Evolutionary conservation across 192 early-diverging fungal genomes (phyloP).

Genomic region (Umbelopsis sp.): DNA sequence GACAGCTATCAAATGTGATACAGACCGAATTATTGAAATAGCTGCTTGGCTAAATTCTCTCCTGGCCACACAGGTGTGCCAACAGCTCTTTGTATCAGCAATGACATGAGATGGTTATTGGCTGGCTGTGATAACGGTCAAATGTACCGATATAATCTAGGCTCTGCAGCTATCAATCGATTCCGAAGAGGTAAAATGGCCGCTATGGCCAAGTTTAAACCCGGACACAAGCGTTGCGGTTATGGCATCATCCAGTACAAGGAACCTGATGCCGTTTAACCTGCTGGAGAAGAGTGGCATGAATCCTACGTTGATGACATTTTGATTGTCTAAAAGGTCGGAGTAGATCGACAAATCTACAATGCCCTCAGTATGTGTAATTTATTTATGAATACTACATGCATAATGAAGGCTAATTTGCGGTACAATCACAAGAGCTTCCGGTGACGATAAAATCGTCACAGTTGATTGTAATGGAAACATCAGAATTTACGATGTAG

Average conservation of each 20-base stretch:
- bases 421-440: conserved; percentile 38
- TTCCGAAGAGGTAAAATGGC: neutral
- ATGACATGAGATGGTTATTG: conserved; percentile 9
- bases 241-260: conserved; percentile 13
- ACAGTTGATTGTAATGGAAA: conserved; percentile 32
- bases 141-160: conserved; percentile 16
- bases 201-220: conserved; percentile 16
- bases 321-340: conserved; percentile 24
- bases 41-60: conserved; percentile 27
- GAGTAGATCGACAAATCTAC: neutral
- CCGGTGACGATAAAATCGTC: conserved; percentile 42
- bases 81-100: neutral
- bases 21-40: too few relatives aligned
- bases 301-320: conserved; percentile 53
- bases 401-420: too few relatives aligned
- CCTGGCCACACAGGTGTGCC: neutral
- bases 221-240: neutral
- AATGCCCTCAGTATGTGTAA: too few relatives aligned
- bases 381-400: too few relatives aligned
- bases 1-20: neutral
- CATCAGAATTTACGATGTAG: conserved; percentile 30
- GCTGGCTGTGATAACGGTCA: conserved; percentile 33
- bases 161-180: neutral
- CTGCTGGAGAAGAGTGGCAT: conserved; percentile 50
- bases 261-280: conserved; percentile 27